Evolutionary conservation across 1,284 basidiomycete genomes (phyloP), one percentile per base, ranked within the genome.

Genomic region (Papiliotrema nemorosa): DNA sequence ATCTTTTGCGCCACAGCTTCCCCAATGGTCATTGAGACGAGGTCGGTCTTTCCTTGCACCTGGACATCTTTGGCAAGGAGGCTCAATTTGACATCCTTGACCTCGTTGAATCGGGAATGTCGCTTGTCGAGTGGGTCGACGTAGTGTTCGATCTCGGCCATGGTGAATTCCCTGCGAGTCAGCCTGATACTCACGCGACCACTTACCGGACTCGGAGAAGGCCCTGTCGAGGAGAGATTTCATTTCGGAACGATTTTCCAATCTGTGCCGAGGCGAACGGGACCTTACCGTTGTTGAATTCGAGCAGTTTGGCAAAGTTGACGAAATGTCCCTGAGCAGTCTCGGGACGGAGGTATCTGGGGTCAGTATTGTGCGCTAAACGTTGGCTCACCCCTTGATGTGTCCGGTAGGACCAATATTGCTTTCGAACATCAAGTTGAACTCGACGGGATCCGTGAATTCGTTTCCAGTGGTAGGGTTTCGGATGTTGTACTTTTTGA

Each of bases 141-240:
- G 66, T 81, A 99, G 79, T 99, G 94, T 77, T 99, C 96, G 73
- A 99, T 97, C 78, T 98, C 96, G 49, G 92, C 96, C 94, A 99
- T 97, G 33, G 90, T 96, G 78, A 98, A 99, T 74, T 99, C 96
- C 60, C 94, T 76, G 52, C 5, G 18, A 1, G 34, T n/a, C 27
- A 48, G 37, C 29, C 3, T 14, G 18, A 4, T 12, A 5, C 37
- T n/a, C 2, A 31, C 22, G 36, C 24, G 7, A 24, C 57, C 4
- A 20, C 71, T 50, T 33, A 74, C 73, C 76, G 87, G 37, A 98
- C 96, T 60, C 96, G 91, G 46, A 99, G 81, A 42, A 99, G 81
- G 53, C 94, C 96, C 48, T 93, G 90, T 52, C 90, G 87, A 24
- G 96, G 96, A 5, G 91, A 93, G 67, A 99, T 98, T 74, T 98